Percentiles rank a stretch among this genome's conserved stretches.
These are phyloP conservation scores for Nephelium lappaceum DNA, from an alignment of 345 rosid genomes.

Conservation along the genomic window DNA sequence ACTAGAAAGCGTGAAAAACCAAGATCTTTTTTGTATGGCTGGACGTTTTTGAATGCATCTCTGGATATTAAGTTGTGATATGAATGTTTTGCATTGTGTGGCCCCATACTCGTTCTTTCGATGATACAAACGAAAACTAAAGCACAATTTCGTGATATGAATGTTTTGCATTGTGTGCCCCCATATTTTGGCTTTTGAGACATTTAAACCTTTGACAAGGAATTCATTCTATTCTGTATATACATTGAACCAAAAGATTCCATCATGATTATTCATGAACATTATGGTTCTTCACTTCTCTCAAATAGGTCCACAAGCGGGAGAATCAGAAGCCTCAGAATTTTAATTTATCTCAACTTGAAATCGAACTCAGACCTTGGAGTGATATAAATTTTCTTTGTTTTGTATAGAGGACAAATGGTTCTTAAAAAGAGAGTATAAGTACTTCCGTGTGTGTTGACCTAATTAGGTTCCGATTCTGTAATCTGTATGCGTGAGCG, in stretches of 20 bases:
- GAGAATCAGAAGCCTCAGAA: not conserved
- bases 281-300: not conserved
- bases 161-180: too few species aligned
- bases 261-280: not conserved
- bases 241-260: too few species aligned
- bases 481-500: slow-evolving; percentile 61
- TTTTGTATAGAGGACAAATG: not conserved
- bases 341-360: slow-evolving; percentile 13
- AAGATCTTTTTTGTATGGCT: not conserved
- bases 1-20: not conserved
- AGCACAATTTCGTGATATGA: not conserved
- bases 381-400: not conserved
- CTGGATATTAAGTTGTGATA: not conserved
- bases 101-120: not conserved
- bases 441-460: not conserved
- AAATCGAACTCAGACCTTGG: slow-evolving; percentile 59
- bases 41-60: not conserved
- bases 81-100: not conserved
- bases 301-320: not conserved
- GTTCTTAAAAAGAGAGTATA: not conserved
- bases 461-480: slow-evolving; percentile 23
- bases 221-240: too few species aligned
- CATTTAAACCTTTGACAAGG: too few species aligned
- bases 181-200: too few species aligned
- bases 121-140: not conserved